Base-by-base conservation (phyloP, 176 grass and related monocot species). In the Calamus simplicifolius region DNA sequence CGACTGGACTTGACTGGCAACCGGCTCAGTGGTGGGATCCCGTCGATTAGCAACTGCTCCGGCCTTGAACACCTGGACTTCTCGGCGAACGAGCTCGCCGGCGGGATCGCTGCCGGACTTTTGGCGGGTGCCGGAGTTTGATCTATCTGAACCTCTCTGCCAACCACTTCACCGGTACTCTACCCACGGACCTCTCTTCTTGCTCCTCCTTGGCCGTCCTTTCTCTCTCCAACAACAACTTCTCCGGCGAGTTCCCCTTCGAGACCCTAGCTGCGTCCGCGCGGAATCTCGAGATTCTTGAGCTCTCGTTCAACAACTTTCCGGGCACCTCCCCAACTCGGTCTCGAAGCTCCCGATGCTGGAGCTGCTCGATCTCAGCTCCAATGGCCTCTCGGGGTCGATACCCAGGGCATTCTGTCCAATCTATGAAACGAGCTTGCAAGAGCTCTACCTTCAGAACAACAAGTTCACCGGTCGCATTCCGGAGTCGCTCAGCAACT, bases 401-500 rank as follows among this genome's bases (percentile, higher is more conserved):
- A 56, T 68, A 16, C 65, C 65, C 4, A 21, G 51, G 51, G 51
- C 31, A 17, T 51, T 68, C 8, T 68, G 65, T 27, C 65, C 51
- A 16, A 50, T 7, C 15, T 5, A 10, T 6, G 28, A n/a, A 6
- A 55, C 54, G 18, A 52, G 26, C 28, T 55, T 68, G 52, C 5
- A 18, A 29, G 10, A n/a, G 18, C 28, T 68, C 52, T 68, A 68
- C 6, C 52, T 68, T 29, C 65, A 54, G 27, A 68, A 56, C 52
- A 68, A 68, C 65, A 51, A 55, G 29, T 52, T 68, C 18, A 55
- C 52, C 13, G 65, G 65, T 8, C 4, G 28, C 51, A 54, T 68
- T 18, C 65, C 65, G n/a, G 29, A 68, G 51, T 68, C 52, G 1
- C 52, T 68, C 50, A 56, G 65, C 65, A 68, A 68, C 27, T 68